A percentile compares a stretch with the other conserved stretches of the same genome.
Conservation (phyloP, 495 filamentous ascomycete genomes). For the Ramalina peruviana region DNA sequence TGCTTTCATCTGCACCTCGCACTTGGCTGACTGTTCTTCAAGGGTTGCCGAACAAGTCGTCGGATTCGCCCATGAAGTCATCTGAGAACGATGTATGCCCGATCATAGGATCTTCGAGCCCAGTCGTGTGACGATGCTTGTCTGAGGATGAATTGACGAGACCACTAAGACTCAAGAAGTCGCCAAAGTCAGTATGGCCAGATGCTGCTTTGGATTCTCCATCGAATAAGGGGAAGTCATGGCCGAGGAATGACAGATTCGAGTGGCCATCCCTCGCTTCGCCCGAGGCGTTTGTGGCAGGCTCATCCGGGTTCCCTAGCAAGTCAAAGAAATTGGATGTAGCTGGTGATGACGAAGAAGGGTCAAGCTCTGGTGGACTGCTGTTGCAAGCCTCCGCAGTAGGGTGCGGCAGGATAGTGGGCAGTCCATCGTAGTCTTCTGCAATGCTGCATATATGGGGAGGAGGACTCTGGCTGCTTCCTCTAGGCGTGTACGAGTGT, state of each 20-base stretch:
- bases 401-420: slow-evolving; percentile 3
- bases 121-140: not conserved
- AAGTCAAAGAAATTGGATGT: slow-evolving; percentile 13
- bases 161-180: not conserved
- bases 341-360: slow-evolving; percentile 11
- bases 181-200: not conserved
- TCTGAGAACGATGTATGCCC: not conserved
- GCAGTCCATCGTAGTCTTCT: slow-evolving; percentile 13
- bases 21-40: not conserved
- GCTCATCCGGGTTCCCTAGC: slow-evolving; percentile 3
- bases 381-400: slow-evolving; percentile 20
- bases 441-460: slow-evolving; percentile 10
- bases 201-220: not conserved
- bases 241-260: not conserved
- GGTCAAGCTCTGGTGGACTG: slow-evolving; percentile 30
- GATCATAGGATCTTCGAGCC: not conserved
- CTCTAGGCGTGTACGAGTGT: slow-evolving; percentile 28
- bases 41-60: not conserved
- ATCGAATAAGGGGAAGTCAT: slow-evolving; percentile 1
- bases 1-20: not conserved
- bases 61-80: not conserved
- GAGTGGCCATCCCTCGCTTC: not conserved
- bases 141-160: not conserved
- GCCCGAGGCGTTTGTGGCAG: not conserved
- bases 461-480: slow-evolving; percentile 9